Percentiles rank a stretch among this genome's conserved stretches.
Evolutionary conservation across 2,329 filamentous ascomycete genomes (phyloP).

Genomic region (Harringtonia lauricola): DNA sequence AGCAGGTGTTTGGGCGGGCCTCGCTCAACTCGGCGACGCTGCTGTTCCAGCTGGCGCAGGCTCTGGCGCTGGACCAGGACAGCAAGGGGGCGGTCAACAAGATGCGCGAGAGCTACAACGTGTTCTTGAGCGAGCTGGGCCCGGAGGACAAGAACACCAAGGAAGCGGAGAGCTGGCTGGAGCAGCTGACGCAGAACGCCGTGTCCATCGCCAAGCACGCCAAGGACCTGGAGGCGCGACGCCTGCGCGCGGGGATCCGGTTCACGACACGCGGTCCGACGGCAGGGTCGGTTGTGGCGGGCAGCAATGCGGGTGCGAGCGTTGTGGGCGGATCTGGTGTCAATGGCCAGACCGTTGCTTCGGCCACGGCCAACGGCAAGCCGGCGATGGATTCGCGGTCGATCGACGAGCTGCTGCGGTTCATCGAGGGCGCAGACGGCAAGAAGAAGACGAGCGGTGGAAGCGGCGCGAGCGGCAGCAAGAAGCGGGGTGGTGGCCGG

Average conservation of each 20-base stretch:
- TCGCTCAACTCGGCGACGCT: constrained; percentile 91
- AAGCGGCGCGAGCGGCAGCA: constrained; percentile 3
- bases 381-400: constrained; percentile 60
- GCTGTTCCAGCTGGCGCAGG: constrained; percentile 93
- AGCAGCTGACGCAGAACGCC: constrained; percentile 90
- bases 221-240: constrained; percentile 70
- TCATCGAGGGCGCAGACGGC: constrained; percentile 69
- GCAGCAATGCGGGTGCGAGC: constrained; percentile 30
- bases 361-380: constrained; percentile 20
- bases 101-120: constrained; percentile 95
- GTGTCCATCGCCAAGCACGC: constrained; percentile 90
- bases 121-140: constrained; percentile 81
- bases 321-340: constrained; percentile 22
- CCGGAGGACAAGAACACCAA: constrained; percentile 94
- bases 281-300: constrained; percentile 27
- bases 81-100: constrained; percentile 81
- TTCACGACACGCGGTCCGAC: constrained; percentile 56
- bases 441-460: constrained; percentile 30
- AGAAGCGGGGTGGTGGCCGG: constrained; percentile 26
- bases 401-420: constrained; percentile 88
- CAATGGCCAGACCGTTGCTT: background rate
- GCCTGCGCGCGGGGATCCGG: constrained; percentile 58
- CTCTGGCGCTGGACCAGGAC: constrained; percentile 89
- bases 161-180: constrained; percentile 92
- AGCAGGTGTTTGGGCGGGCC: constrained; percentile 77